Evolutionary conservation across 2,329 filamentous ascomycete genomes (phyloP), one percentile per base, ranked within the genome.

Genomic region (Pestalotiopsis fici): DNA sequence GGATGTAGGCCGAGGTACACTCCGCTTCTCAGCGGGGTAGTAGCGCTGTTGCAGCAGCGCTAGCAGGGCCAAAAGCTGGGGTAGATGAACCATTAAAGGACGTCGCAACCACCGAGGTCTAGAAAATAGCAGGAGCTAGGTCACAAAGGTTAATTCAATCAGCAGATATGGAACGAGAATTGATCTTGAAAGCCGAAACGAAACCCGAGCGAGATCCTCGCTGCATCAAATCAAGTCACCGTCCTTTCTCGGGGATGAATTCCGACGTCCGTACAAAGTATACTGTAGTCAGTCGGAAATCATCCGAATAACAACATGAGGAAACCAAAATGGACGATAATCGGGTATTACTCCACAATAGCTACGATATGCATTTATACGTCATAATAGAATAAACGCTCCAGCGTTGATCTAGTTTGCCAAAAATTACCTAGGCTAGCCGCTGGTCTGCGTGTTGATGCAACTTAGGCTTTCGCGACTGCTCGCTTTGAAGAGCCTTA

Each of bases 41-140:
- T 43, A 39, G 66, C 39, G 66, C 62, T 59, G 59, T 59, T 66
- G 39, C 56, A 37, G 18, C 31, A 27, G 43, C 55, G 35, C 66
- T 67, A 67, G 63, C 47, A 63, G 67, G 66, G 54, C 25, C 50
- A 66, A 68, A 68, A 68, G 64, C 67, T 68, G 67, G 67, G 67
- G 67, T 55, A 68, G 25, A 55, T 27, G 55, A 31, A 43, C 61
- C 11, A 39, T 23, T 39, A 60, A 61, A 15, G 50, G 27, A 21
- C 57, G 21, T n/a, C 28, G 57, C n/a, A 27, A 57, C 25, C 27
- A 60, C 27, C 57, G 27, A 60, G 27, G 57, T 60, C 23, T 54
- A 15, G 37, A 47, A 21, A 31, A 27, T 39, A 23, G 57, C 31
- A 35, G 50, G n/a, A 55, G 15, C 35, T 31, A 65, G 25, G 37